These are phyloP conservation scores for Rhizopogon roseolus DNA, from an alignment of 768 basidiomycete species.

Conservation along the genomic window DNA sequence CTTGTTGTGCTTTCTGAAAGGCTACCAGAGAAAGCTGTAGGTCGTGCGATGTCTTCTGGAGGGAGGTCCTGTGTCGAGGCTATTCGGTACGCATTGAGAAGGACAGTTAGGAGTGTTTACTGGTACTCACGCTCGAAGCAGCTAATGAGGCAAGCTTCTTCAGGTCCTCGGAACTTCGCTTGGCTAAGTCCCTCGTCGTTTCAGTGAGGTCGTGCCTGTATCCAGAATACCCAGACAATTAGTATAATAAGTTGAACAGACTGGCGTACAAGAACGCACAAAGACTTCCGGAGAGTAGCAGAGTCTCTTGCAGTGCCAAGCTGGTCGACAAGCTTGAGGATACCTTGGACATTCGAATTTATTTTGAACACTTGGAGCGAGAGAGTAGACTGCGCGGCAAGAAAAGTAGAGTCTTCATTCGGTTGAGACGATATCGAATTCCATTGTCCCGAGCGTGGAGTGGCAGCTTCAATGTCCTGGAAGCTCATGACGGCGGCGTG, in stretches of 20 bases:
- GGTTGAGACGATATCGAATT: conserved; percentile 29
- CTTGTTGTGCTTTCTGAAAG: conserved; percentile 88
- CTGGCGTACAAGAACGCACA: conserved; percentile 49
- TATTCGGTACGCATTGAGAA: conserved; percentile 18
- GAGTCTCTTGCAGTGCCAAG: conserved; percentile 84
- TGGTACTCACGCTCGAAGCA: conserved; percentile 44
- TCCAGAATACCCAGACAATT: not conserved
- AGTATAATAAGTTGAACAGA: not conserved
- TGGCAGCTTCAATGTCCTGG: conserved; percentile 45
- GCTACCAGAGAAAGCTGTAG: conserved; percentile 84
- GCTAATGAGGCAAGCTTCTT: conserved; percentile 82
- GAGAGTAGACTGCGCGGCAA: conserved; percentile 69
- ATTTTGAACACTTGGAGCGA: conserved; percentile 98
- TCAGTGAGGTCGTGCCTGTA: conserved; percentile 90
- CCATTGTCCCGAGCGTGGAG: conserved; percentile 24
- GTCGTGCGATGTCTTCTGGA: conserved; percentile 93
- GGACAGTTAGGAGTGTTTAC: not conserved
- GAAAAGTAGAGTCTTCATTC: conserved; percentile 70
- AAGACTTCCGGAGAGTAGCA: conserved; percentile 68
- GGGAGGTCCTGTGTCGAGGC: conserved; percentile 76
- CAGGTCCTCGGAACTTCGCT: conserved; percentile 88
- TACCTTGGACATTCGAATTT: conserved; percentile 94
- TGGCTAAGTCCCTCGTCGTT: conserved; percentile 90
- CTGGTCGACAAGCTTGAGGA: conserved; percentile 94
- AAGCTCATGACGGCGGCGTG: conserved; percentile 36